Base-by-base conservation (phyloP, 163 green algal genomes). In the Scenedesmus sp. region DNA sequence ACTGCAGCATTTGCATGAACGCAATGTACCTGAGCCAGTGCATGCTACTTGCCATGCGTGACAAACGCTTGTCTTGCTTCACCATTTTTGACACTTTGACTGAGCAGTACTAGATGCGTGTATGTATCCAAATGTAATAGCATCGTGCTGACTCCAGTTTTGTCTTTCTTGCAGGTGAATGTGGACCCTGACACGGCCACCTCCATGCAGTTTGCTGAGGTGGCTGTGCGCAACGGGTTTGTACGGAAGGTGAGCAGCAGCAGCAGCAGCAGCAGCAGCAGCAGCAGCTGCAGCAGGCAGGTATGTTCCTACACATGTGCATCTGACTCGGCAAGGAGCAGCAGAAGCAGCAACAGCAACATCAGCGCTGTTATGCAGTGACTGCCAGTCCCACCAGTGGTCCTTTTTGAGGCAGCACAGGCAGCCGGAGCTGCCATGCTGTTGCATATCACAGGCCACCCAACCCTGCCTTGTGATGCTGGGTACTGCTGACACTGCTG, bases 141-240 rank as follows among this genome's bases (percentile, higher is more conserved):
- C n/a, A n/a, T n/a, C n/a, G 18, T 76, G 16, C 18, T 26, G 1
- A 9, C 15, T 16, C 2, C 1, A 2, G 13, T 52, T 15, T 52
- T 0, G 0, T 13, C 46, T 20, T 62, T 54, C 81, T 52, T 86
- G 81, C 81, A 86, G 81, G 81, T 91, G 8, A 91, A 91, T 26
- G 74, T 91, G 4, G 87, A 91, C 56, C 87, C 87, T 62, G 87
- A 91, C 26, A 91, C 57, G n/a, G 57, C 56, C 66, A 87, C 76
- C 8, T 77, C 88, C 5, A 88, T 89, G 88, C 23, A 87, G 57
- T 94, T 94, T 87, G 92, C 85, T 59, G 87, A 93, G n/a, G 82
- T 55, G 15, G 46, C 16, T 64, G 92, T 95, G 46, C 87, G 93
- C 62, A 91, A 94, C 9, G 93, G 92, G 2, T 95, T 95, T 62